Evolutionary conservation across 805 yeast species (phyloP), one percentile per base, ranked within the genome.

Genomic region (Candida maltosa): DNA sequence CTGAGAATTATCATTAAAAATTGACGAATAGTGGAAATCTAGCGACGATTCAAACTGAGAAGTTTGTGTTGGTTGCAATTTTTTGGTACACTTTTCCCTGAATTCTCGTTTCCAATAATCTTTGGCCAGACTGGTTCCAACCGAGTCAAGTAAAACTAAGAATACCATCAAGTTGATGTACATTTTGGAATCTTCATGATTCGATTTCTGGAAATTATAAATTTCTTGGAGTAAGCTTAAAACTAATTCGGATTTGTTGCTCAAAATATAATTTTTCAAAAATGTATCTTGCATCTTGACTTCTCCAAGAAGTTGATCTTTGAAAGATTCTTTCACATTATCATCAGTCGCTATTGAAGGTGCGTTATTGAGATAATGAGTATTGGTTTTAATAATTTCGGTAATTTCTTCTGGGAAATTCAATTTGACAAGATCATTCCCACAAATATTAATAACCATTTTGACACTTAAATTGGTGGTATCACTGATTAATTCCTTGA

Each of bases 401-500:
- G 15, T 17, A 8, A 34, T 19, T 19, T 18, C 14, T 10, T 18
- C 8, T 17, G 24, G 24, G 18, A 31, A 19, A 16, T 36, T 33
- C 12, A 9, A 27, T 27, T 24, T 29, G 28, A 49, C 19, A n/a
- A 56, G 34, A 14, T 40, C 31, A 25, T 38, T 32, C 8, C 60
- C 54, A 16, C 48, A 42, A n/a, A 48, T 48, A n/a, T 47, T 47
- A 14, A 60, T 35, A 1, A 60, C 56, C 16, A 56, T 42, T 29
- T 48, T 49, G 31, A 61, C 49, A 21, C 50, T 47, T 5, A 52
- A 36, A 29, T 33, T 38, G 2, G 28, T 19, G 38, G 52, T 50
- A 12, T 53, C 42, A 33, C 49, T 55, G 23, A 61, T 40, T 1
- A 60, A 46, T 33, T 54, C 63, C 24, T 40, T 38, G 16, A 62